These are phyloP conservation scores for Plantago elongata DNA, from an alignment of 257 asterid species.

Conservation along the genomic window DNA sequence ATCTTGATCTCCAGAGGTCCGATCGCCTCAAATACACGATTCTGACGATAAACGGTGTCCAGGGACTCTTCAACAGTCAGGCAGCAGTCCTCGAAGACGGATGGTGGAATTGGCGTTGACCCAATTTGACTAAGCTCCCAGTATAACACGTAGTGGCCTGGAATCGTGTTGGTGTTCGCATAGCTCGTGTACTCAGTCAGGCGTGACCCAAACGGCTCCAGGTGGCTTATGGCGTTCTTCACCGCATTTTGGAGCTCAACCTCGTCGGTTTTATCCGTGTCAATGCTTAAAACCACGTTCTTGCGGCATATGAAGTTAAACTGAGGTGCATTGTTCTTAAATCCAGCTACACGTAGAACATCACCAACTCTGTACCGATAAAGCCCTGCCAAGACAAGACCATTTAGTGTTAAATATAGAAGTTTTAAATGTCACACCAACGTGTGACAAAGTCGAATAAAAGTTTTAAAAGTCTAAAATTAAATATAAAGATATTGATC, in stretches of 20 bases:
- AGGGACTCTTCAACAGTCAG: constrained; percentile 76
- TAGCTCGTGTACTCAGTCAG: constrained; percentile 77
- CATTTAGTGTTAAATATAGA: background rate
- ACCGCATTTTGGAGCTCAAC: constrained; percentile 90
- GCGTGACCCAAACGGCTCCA: constrained; percentile 56
- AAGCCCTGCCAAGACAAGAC: constrained; percentile 38
- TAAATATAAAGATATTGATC: background rate
- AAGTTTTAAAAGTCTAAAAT: background rate
- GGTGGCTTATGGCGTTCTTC: constrained; percentile 50
- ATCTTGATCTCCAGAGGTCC: constrained; percentile 86
- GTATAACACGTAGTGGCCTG: constrained; percentile 80
- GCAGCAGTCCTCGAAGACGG: constrained; percentile 82
- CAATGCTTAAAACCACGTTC: constrained; percentile 81
- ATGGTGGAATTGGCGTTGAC: constrained; percentile 62
- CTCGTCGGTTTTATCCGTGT: constrained; percentile 84
- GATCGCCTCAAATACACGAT: constrained; percentile 66
- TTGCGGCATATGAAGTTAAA: constrained; percentile 88
- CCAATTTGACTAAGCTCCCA: constrained; percentile 66
- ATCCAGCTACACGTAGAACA: constrained; percentile 80
- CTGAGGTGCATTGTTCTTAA: constrained; percentile 89
- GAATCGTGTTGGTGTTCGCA: constrained; percentile 59
- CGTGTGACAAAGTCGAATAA: background rate
- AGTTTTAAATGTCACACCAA: background rate
- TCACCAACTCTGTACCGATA: constrained; percentile 89
- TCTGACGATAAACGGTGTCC: constrained; percentile 74